These are phyloP conservation scores for Diaporthe aspalathi DNA, from an alignment of 2,329 filamentous ascomycete species.

Conservation along the genomic window DNA sequence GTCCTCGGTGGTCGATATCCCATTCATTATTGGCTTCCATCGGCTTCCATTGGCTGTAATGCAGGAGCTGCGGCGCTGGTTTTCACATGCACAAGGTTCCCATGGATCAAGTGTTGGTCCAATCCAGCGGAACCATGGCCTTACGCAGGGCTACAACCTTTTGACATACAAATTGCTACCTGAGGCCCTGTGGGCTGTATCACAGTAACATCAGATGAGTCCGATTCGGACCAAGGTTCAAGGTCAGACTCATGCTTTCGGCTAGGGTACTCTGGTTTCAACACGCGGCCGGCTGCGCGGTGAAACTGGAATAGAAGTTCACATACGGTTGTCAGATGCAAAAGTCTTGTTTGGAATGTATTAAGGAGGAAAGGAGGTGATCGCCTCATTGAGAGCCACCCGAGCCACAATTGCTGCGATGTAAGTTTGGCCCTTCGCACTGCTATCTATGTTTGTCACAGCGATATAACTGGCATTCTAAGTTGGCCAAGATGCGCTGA, in stretches of 20 bases:
- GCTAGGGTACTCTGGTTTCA: conserved; percentile 21
- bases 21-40: neutral
- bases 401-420: neutral
- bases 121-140: conserved; percentile 12
- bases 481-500: too few species aligned
- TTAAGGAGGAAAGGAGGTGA: neutral
- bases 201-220: conserved; percentile 18
- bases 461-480: neutral
- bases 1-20: neutral
- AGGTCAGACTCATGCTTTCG: neutral
- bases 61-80: neutral
- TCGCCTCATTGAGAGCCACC: neutral
- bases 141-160: conserved; percentile 10
- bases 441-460: neutral
- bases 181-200: neutral
- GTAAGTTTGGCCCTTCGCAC: neutral
- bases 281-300: conserved; percentile 3
- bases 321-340: neutral
- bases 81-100: conserved; percentile 3
- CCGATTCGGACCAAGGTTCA: conserved; percentile 16
- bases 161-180: conserved; percentile 12
- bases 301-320: conserved; percentile 12
- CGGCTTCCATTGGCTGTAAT: neutral
- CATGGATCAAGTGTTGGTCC: neutral
- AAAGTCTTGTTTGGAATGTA: neutral